Conservation (phyloP, 1,284 basidiomycete genomes). For the Austroboletus niveus region DNA sequence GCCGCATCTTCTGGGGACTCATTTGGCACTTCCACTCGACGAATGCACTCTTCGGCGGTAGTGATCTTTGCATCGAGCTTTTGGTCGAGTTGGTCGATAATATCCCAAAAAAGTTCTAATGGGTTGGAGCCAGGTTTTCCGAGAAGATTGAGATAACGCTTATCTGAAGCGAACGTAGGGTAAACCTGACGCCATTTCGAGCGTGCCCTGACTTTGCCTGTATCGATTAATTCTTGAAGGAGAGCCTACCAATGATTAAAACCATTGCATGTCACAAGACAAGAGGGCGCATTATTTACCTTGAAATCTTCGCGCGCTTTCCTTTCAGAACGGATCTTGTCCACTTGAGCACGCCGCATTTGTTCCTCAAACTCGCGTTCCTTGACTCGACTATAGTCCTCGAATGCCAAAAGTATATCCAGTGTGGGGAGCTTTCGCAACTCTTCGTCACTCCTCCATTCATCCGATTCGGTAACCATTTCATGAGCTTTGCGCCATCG, state of each 20-base stretch:
- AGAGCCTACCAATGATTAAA: slow-evolving; percentile 49
- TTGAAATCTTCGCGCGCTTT: slow-evolving; percentile 89
- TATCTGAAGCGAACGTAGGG: slow-evolving; percentile 71
- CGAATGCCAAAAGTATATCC: slow-evolving; percentile 88
- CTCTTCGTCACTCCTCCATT: slow-evolving; percentile 74
- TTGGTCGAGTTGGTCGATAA: slow-evolving; percentile 84
- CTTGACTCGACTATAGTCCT: slow-evolving; percentile 84
- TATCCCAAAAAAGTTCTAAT: slow-evolving; percentile 95
- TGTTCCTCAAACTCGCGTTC: slow-evolving; percentile 89
- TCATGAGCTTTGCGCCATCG: slow-evolving; percentile 84
- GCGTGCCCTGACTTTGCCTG: slow-evolving; percentile 73
- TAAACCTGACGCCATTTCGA: slow-evolving; percentile 92
- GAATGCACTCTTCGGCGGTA: slow-evolving; percentile 60
- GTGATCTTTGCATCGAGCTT: slow-evolving; percentile 77
- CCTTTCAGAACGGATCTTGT: slow-evolving; percentile 78
- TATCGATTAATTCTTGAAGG: slow-evolving; percentile 64
- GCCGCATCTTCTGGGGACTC: slow-evolving; percentile 33
- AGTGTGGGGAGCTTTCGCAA: slow-evolving; percentile 81
- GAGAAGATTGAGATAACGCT: slow-evolving; percentile 82
- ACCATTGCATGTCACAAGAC: background rate
- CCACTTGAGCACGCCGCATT: slow-evolving; percentile 73
- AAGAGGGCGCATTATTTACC: slow-evolving; percentile 38
- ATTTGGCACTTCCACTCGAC: slow-evolving; percentile 41
- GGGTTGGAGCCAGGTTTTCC: slow-evolving; percentile 93
- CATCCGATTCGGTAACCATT: slow-evolving; percentile 71